These are phyloP conservation scores for Volvox carteri DNA, from an alignment of 163 green algal species.

Conservation along the genomic window DNA sequence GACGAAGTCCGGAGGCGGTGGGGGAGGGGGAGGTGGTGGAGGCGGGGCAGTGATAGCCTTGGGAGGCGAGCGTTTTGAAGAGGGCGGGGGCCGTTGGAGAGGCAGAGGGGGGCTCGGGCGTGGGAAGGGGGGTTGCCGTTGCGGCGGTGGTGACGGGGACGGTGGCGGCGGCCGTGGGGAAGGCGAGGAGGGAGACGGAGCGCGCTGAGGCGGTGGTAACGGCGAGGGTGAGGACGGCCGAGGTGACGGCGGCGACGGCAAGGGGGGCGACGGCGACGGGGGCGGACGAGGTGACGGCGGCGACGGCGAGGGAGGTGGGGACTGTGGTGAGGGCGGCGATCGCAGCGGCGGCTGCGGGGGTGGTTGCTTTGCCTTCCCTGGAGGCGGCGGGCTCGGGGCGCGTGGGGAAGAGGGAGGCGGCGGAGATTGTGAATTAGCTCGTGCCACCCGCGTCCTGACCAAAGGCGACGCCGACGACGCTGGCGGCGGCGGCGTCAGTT, in stretches of 20 bases:
- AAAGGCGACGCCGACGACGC: neutral
- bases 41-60: neutral
- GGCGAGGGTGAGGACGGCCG: neutral
- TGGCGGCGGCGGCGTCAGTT: conserved; percentile 11
- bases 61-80: no score
- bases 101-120: neutral
- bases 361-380: neutral
- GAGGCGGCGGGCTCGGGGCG: no score
- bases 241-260: neutral
- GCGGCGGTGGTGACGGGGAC: neutral
- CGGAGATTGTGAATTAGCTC: neutral
- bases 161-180: neutral
- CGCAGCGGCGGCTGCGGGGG: neutral
- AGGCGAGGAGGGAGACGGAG: neutral
- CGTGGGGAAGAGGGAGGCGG: neutral
- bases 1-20: conserved; percentile 40
- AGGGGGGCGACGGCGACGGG: neutral
- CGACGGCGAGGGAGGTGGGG: neutral
- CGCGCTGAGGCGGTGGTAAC: neutral
- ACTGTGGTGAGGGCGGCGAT: neutral
- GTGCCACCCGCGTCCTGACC: neutral
- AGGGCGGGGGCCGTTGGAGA: neutral
- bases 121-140: neutral
- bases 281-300: neutral
- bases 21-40: conserved; percentile 18